A percentile compares a stretch with the other conserved stretches of the same genome.
These are phyloP conservation scores for Prunella vulgaris DNA, from an alignment of 257 asterid genomes.

Conservation along the genomic window DNA sequence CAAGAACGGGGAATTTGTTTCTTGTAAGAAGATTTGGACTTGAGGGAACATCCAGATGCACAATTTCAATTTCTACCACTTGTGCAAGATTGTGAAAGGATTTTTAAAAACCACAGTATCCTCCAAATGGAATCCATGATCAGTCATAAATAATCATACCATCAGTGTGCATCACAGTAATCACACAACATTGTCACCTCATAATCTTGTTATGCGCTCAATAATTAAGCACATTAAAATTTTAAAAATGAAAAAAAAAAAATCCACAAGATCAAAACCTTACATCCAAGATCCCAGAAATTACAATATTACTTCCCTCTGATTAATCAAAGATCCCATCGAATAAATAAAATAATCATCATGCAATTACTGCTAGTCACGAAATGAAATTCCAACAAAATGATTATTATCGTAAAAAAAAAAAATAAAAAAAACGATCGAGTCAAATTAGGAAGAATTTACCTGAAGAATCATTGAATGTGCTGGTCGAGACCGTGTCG, in stretches of 20 bases:
- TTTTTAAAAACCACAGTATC: no score
- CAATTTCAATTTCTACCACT: no score
- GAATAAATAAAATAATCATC: background rate
- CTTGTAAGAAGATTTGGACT: no score
- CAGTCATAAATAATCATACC: no score
- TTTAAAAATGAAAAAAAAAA: background rate
- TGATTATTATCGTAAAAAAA: background rate
- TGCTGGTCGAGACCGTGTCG: slow-evolving; percentile 25
- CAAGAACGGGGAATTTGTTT: no score
- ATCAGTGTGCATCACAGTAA: background rate
- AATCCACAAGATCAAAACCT: background rate
- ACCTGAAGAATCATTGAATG: slow-evolving; percentile 50
- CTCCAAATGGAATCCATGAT: no score
- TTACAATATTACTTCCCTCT: background rate
- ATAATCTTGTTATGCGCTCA: background rate
- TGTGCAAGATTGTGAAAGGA: no score
- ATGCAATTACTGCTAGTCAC: background rate
- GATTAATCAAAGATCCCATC: background rate
- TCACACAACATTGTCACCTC: background rate
- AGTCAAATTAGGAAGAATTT: background rate
- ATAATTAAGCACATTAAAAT: no score
- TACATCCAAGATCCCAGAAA: slow-evolving; percentile 13
- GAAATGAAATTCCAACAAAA: background rate
- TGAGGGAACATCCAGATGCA: no score
- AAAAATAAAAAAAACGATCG: background rate